Base-by-base conservation (phyloP, 2,329 filamentous ascomycete genomes). In the Thyridium curvatum region DNA sequence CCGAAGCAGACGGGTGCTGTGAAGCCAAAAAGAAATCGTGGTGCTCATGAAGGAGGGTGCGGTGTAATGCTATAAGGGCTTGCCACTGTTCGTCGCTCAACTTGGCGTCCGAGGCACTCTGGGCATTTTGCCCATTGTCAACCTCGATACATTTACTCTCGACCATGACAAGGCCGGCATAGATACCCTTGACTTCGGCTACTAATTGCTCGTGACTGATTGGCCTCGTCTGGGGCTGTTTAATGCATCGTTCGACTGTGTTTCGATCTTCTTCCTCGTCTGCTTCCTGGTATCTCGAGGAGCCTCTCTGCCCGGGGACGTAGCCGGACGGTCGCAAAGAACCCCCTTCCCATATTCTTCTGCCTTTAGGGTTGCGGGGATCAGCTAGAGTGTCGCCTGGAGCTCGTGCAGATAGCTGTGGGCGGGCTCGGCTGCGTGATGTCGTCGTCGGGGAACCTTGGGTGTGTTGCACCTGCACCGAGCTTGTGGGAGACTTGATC, bases 131-230 rank as follows among this genome's bases (percentile, higher is more conserved):
- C 0, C 76, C 70, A 8, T 77, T 79, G 48, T 91, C 86, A 1
- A 94, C 82, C 39, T 94, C 84, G 1, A 94, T 90, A 50, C 88
- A 91, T 49, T 93, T 88, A 17, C 77, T 79, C 54, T 97, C 91
- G 0, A 95, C 86, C 79, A 93, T 86, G 0, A 88, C 82, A 0
- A 96, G 62, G 0, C 86, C 88, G 0, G 82, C 80, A 51, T 95
- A 94, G 4, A 93, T 93, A 0, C 81, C 81, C 41, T 88, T 88
- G 0, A 94, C 84, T 51, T 95, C 88, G 1, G 80, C 79, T 0
- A 87, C 77, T 0, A 95, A 69, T 48, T 94, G 84, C 1, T 89
- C 82, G 44, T 87, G 82, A 0, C 81, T 82, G 8, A 93, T 89
- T 0, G 79, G 74, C 0, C 80, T 64, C 0, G 80, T 86, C 37